Evolutionary conservation across 306 rosid genomes (phyloP).

Genomic region (Dicorynia guianensis): DNA sequence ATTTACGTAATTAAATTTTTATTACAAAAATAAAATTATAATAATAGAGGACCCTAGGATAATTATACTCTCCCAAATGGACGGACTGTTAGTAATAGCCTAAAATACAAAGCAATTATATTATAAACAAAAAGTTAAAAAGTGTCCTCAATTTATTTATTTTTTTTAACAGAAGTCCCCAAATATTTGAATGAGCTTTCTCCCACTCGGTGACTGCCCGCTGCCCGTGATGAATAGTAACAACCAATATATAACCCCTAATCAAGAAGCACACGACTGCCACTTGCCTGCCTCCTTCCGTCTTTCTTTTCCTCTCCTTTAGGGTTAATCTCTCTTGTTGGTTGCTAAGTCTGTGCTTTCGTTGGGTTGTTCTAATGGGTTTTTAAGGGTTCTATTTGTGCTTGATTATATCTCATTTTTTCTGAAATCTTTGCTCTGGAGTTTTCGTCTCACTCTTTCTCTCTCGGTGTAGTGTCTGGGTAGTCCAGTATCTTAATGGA

Average conservation of each 20-base stretch:
- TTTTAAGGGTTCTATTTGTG: too few species aligned
- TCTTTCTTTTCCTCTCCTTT: neutral
- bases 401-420: neutral
- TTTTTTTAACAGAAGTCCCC: too few species aligned
- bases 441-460: conserved; percentile 13
- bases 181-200: conserved; percentile 31
- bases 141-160: too few species aligned
- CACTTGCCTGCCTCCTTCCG: conserved; percentile 16
- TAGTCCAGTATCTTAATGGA: conserved; percentile 4
- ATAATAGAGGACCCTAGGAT: too few species aligned
- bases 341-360: too few species aligned
- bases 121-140: too few species aligned
- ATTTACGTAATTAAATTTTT: too few species aligned
- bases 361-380: too few species aligned
- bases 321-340: conserved; percentile 6
- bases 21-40: too few species aligned
- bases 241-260: conserved; percentile 23
- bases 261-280: neutral
- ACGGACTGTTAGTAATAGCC: too few species aligned
- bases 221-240: conserved; percentile 31
- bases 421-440: conserved; percentile 24
- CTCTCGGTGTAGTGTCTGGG: neutral
- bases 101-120: too few species aligned
- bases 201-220: neutral
- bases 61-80: too few species aligned